Conservation (phyloP, 495 filamentous ascomycete species). For the Patellaria atrata region DNA sequence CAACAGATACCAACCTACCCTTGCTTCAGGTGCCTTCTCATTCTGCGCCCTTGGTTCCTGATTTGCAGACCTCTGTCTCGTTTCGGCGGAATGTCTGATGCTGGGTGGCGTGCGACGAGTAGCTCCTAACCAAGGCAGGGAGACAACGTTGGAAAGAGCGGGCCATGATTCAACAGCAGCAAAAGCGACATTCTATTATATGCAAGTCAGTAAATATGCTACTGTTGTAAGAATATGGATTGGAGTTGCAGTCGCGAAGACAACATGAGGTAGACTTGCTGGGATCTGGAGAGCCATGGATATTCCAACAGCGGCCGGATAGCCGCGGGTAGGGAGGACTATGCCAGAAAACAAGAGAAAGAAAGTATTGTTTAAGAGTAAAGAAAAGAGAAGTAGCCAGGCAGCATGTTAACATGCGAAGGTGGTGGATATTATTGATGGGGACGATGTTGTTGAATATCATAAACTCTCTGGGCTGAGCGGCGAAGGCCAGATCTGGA, state of each 20-base stretch:
- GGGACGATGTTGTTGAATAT: too few relatives aligned
- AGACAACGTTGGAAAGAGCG: slow-evolving; percentile 35
- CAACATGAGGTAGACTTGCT: slow-evolving; percentile 15
- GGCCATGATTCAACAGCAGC: slow-evolving; percentile 41
- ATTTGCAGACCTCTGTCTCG: neutral
- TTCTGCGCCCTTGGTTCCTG: neutral
- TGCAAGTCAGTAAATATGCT: slow-evolving; percentile 2
- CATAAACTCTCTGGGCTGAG: too few relatives aligned
- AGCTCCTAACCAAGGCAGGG: slow-evolving; percentile 29
- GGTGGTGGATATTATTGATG: too few relatives aligned
- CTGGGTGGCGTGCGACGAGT: slow-evolving; percentile 5
- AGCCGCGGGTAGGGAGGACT: too few relatives aligned
- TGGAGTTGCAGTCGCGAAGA: slow-evolving; percentile 10
- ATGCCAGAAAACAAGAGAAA: too few relatives aligned
- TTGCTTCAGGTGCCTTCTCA: neutral
- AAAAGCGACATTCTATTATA: slow-evolving; percentile 27
- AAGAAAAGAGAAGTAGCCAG: too few relatives aligned
- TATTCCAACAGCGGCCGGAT: too few relatives aligned
- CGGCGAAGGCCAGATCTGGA: too few relatives aligned
- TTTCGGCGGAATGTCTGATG: neutral
- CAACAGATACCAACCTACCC: slow-evolving; percentile 4
- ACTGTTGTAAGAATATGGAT: neutral
- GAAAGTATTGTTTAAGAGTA: too few relatives aligned
- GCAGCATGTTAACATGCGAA: too few relatives aligned
- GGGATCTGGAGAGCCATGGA: slow-evolving; percentile 19